phyloP scores from a whole-genome alignment of 2,329 filamentous ascomycete species.

The Colletotrichum liriopes region DNA sequence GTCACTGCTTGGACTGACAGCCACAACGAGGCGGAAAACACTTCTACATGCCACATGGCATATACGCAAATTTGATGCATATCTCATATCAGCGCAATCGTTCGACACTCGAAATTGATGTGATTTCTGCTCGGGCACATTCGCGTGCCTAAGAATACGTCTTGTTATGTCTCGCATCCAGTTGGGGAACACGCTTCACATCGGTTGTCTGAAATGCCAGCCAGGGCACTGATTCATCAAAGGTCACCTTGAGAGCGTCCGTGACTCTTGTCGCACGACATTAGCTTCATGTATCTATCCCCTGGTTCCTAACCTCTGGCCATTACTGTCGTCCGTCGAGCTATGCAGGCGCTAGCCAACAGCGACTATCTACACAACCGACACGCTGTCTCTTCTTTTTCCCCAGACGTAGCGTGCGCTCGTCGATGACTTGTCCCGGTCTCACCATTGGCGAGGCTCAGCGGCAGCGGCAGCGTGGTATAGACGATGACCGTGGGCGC shows the following conservation, averaged over 20 bases:
- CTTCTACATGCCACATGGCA: neutral
- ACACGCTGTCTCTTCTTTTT: slow-evolving; percentile 10
- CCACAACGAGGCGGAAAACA: neutral
- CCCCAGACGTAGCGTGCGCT: slow-evolving; percentile 12
- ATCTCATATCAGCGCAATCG: slow-evolving; percentile 4
- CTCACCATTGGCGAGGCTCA: slow-evolving; percentile 5
- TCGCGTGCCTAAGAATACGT: neutral
- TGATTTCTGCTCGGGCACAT: slow-evolving; percentile 3
- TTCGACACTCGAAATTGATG: neutral
- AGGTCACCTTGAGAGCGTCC: neutral
- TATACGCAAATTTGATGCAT: slow-evolving; percentile 4
- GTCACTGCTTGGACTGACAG: neutral
- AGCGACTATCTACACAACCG: slow-evolving; percentile 37
- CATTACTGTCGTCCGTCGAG: slow-evolving; percentile 34
- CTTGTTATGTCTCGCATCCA: slow-evolving; percentile 22
- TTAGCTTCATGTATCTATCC: slow-evolving; percentile 18
- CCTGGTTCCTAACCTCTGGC: slow-evolving; percentile 26
- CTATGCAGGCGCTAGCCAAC: slow-evolving; percentile 41
- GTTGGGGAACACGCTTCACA: neutral
- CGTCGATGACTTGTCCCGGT: slow-evolving; percentile 9
- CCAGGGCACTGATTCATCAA: neutral
- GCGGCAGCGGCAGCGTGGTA: slow-evolving; percentile 8
- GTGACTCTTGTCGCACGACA: slow-evolving; percentile 4
- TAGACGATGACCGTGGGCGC: slow-evolving; percentile 17
- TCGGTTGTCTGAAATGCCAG: neutral